phyloP scores from a whole-genome alignment of 805 yeast genomes.

The Metschnikowia borealis region DNA sequence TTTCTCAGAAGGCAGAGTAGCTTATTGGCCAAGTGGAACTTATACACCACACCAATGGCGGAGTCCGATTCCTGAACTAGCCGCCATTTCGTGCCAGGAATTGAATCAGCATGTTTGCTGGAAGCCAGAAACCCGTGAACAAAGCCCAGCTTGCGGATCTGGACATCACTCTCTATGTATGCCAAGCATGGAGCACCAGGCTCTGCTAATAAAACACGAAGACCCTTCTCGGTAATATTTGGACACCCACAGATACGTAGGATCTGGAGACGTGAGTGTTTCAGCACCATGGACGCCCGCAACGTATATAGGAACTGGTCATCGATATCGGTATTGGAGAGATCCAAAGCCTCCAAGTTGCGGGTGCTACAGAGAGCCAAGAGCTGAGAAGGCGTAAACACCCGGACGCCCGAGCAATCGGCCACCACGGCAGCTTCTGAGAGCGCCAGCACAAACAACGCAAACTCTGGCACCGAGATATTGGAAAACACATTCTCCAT shows the following conservation, averaged over 20 bases:
- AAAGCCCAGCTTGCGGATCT: slow-evolving; percentile 3
- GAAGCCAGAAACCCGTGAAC: slow-evolving; percentile 1
- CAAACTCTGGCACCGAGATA: slow-evolving; percentile 22
- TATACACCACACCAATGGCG: slow-evolving; percentile 12
- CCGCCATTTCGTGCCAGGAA: slow-evolving; percentile 26
- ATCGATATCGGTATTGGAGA: slow-evolving; percentile 28
- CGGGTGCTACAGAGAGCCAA: slow-evolving; percentile 26
- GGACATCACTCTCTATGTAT: slow-evolving; percentile 15
- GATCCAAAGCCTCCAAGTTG: slow-evolving; percentile 26
- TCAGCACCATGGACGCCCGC: slow-evolving; percentile 15
- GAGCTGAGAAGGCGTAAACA: slow-evolving; percentile 20
- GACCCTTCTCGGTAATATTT: slow-evolving; percentile 9
- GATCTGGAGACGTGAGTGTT: slow-evolving; percentile 20
- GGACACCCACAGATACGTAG: slow-evolving; percentile 24
- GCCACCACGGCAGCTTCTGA: slow-evolving; percentile 19
- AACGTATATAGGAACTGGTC: slow-evolving; percentile 29
- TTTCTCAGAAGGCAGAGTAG: slow-evolving; percentile 17
- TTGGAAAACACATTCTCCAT: slow-evolving; percentile 35
- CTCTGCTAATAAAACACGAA: slow-evolving; percentile 9
- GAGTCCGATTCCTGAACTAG: slow-evolving; percentile 11
- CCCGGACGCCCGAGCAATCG: slow-evolving; percentile 23
- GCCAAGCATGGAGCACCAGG: slow-evolving; percentile 5
- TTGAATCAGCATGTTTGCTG: not conserved
- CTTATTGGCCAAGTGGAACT: slow-evolving; percentile 26
- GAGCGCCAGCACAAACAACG: slow-evolving; percentile 17